A percentile compares a stretch with the other conserved stretches of the same genome.
phyloP scores from a whole-genome alignment of 495 filamentous ascomycete species.

The Lasiosphaeriaceae sp. region DNA sequence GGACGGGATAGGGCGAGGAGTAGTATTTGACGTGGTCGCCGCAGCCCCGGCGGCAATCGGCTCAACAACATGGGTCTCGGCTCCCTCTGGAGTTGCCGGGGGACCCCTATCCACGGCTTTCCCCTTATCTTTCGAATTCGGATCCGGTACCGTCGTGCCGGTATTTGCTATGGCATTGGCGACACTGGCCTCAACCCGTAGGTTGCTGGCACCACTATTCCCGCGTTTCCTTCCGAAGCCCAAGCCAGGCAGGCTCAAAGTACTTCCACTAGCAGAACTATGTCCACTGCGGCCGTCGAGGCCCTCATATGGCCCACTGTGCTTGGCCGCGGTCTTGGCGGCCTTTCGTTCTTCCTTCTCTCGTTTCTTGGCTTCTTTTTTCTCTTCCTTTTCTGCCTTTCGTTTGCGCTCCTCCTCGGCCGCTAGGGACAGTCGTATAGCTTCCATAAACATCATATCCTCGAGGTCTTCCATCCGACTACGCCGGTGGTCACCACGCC shows the following conservation, averaged over 20 bases:
- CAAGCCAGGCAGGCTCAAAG: constrained; percentile 43
- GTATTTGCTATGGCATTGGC: constrained; percentile 25
- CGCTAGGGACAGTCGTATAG: constrained; percentile 80
- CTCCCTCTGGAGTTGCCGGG: constrained; percentile 12
- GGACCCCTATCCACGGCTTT: constrained; percentile 68
- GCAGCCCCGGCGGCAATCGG: constrained; percentile 6
- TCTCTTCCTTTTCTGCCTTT: constrained; percentile 73
- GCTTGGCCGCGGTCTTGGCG: constrained; percentile 61
- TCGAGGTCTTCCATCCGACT: constrained; percentile 82
- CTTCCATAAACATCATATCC: constrained; percentile 98
- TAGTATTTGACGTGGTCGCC: constrained; percentile 8
- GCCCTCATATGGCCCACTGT: constrained; percentile 43
- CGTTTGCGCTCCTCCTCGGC: constrained; percentile 85
- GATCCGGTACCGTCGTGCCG: constrained; percentile 21
- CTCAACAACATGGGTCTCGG: constrained; percentile 9
- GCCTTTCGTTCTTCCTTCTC: constrained; percentile 82
- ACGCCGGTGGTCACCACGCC: constrained; percentile 46
- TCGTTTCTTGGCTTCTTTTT: constrained; percentile 75
- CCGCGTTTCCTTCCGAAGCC: constrained; percentile 48
- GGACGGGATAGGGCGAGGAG: constrained; percentile 35
- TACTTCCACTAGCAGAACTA: constrained; percentile 50
- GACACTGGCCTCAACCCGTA: constrained; percentile 41
- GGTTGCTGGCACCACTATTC: constrained; percentile 51
- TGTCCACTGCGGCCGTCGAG: constrained; percentile 28
- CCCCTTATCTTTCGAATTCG: constrained; percentile 59